A percentile compares a stretch with the other conserved stretches of the same genome.
Conservation (phyloP, 768 basidiomycete genomes). For the Clitopilus hobsonii region DNA sequence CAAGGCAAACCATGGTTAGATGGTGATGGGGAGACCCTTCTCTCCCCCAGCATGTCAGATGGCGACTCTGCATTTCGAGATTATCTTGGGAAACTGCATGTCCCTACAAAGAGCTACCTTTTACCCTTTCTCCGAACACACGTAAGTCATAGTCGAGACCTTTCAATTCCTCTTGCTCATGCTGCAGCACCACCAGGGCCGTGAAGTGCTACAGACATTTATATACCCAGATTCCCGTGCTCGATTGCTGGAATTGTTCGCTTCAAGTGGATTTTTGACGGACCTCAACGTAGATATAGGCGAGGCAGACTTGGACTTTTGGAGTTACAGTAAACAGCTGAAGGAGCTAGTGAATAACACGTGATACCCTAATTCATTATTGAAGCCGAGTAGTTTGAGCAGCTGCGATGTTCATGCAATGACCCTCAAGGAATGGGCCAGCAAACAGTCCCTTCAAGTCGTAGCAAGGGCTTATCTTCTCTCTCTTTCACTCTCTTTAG, state of each 20-base stretch:
- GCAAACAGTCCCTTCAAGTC: conserved; percentile 30
- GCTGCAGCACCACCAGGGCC: conserved; percentile 39
- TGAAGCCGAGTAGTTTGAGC: background rate
- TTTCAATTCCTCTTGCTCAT: background rate
- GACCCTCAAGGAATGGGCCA: conserved; percentile 11
- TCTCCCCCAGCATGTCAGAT: conserved; percentile 20
- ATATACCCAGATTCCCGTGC: conserved; percentile 75
- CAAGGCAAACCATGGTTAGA: conserved; percentile 37
- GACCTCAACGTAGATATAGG: conserved; percentile 28
- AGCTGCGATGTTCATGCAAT: conserved; percentile 4
- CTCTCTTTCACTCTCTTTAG: conserved; percentile 60
- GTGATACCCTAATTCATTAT: conserved; percentile 1
- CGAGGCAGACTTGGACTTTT: conserved; percentile 52
- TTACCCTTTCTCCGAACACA: conserved; percentile 49
- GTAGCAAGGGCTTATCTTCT: conserved; percentile 66
- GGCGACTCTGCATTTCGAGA: conserved; percentile 16
- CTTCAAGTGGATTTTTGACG: conserved; percentile 36
- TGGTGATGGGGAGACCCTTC: conserved; percentile 34
- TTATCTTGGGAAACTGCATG: conserved; percentile 13
- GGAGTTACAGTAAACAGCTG: conserved; percentile 48
- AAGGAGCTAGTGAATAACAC: conserved; percentile 7
- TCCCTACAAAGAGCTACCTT: conserved; percentile 38
- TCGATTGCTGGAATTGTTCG: conserved; percentile 54
- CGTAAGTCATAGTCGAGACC: conserved; percentile 35
- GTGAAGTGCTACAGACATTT: conserved; percentile 52